phyloP scores from a whole-genome alignment of 805 yeast genomes.

The Zygosaccharomyces bisporus region DNA sequence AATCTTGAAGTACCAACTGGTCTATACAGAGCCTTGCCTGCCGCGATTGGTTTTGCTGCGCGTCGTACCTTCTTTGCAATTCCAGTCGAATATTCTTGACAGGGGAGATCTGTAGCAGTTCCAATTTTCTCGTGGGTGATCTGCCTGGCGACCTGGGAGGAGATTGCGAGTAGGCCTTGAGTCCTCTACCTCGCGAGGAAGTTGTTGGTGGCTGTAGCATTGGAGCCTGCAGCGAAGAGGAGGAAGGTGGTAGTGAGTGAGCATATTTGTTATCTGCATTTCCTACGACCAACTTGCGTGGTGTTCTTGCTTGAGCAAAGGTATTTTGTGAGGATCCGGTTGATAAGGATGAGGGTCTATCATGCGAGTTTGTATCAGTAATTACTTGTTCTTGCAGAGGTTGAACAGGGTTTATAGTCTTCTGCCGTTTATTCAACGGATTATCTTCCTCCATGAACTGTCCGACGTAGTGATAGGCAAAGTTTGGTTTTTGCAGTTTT shows the following conservation, averaged over 20 bases:
- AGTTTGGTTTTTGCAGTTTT: not conserved
- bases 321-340: constrained; percentile 5
- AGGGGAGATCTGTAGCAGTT: constrained; percentile 42
- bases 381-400: not conserved
- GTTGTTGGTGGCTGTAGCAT: constrained; percentile 34
- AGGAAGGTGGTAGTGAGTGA: constrained; percentile 25
- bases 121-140: constrained; percentile 40
- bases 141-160: constrained; percentile 37
- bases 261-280: constrained; percentile 24
- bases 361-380: constrained; percentile 4
- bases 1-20: constrained; percentile 70
- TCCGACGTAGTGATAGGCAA: not conserved
- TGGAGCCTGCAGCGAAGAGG: constrained; percentile 28
- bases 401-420: constrained; percentile 1
- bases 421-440: constrained; percentile 25
- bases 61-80: constrained; percentile 29
- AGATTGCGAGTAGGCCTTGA: constrained; percentile 29
- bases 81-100: constrained; percentile 36
- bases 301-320: constrained; percentile 19
- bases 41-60: constrained; percentile 37
- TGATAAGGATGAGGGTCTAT: constrained; percentile 11
- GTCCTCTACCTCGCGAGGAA: constrained; percentile 37
- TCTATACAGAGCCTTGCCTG: constrained; percentile 63
- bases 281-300: constrained; percentile 29
- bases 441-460: constrained; percentile 14